Base-by-base conservation (phyloP, 352 stramenopile species). In the Globisporangium mamillatum region DNA sequence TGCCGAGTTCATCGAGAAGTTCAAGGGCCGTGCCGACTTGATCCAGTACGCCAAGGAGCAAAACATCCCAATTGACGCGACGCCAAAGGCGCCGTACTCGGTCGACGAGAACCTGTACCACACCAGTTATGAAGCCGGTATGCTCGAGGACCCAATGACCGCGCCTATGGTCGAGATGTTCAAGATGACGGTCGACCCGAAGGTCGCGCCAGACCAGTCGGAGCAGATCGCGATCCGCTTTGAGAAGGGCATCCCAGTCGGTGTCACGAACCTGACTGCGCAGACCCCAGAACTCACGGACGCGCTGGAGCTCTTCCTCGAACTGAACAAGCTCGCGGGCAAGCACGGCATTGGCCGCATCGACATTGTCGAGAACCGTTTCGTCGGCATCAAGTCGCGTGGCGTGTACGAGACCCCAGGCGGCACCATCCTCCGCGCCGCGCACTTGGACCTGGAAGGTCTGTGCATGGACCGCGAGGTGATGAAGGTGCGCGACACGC, bases 361-460 rank as follows among this genome's bases (percentile, higher is more conserved):
- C 63, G 97, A 99, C 78, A 99, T 99, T 79, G 97, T 99, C 57
- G 97, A 99, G 86, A 99, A 99, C 85, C 94, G 97, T 29, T 99
- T 99, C 75, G 98, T 99, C 50, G 98, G 98, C 67, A 99, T 99
- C 84, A 99, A 99, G 93, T 99, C 93, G 69, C 95, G 98, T 61
- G 97, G 98, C 66, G 93, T 98, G 63, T 99, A 99, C 88, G 98
- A 99, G 80, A 99, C 98, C 27, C 98, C 98, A 14, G 98, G 93
- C 36, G 98, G 98, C 54, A 99, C 96, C 63, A 91, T 97, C 53
- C 82, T 97, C 24, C 79, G 90, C 41, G 77, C 80, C 16, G 94
- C 93, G 0, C 92, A 98, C 83, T 80, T 94, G 29, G 86, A 94
- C 70, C 78, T 99, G 7, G 97, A 99, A 75, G 96, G 96, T n/a